Conservation (phyloP, 805 yeast genomes). For the Teunomyces stri region DNA sequence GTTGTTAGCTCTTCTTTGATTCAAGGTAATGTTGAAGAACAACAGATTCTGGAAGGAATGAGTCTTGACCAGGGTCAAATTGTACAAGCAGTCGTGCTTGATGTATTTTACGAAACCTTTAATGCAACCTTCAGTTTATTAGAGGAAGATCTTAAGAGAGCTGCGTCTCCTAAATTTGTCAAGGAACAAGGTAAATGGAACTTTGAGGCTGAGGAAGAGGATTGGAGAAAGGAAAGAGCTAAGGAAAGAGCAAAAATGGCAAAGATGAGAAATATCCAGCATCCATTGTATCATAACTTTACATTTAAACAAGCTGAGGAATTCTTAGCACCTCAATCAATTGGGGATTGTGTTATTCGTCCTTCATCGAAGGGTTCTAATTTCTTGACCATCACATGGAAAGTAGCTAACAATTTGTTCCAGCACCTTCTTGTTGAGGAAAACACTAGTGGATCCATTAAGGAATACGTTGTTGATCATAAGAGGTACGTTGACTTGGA, state of each 20-base stretch:
- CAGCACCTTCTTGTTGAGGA: slow-evolving; percentile 91
- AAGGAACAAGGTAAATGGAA: slow-evolving; percentile 78
- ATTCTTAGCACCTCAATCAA: slow-evolving; percentile 78
- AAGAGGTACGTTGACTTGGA: slow-evolving; percentile 82
- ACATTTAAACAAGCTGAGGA: slow-evolving; percentile 89
- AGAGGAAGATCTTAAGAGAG: slow-evolving; percentile 59
- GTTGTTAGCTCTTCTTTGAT: slow-evolving; percentile 42
- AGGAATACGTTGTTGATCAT: slow-evolving; percentile 61
- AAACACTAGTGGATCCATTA: slow-evolving; percentile 53
- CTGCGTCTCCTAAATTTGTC: slow-evolving; percentile 44
- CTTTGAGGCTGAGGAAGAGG: slow-evolving; percentile 66
- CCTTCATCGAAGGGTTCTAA: slow-evolving; percentile 90
- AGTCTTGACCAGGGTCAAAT: slow-evolving; percentile 67
- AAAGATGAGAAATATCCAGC: slow-evolving; percentile 78
- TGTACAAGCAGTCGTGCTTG: slow-evolving; percentile 74
- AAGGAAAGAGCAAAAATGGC: slow-evolving; percentile 66
- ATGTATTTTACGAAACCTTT: slow-evolving; percentile 71
- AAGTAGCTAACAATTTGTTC: slow-evolving; percentile 83
- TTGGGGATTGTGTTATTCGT: slow-evolving; percentile 91
- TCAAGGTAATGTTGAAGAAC: slow-evolving; percentile 46
- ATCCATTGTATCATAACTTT: slow-evolving; percentile 85
- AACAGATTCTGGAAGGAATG: slow-evolving; percentile 43
- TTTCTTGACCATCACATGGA: slow-evolving; percentile 93
- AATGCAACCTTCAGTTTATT: slow-evolving; percentile 71
- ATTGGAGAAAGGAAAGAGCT: slow-evolving; percentile 54